Conservation (phyloP, 148 eudicot species). For the Spergularia marina region DNA sequence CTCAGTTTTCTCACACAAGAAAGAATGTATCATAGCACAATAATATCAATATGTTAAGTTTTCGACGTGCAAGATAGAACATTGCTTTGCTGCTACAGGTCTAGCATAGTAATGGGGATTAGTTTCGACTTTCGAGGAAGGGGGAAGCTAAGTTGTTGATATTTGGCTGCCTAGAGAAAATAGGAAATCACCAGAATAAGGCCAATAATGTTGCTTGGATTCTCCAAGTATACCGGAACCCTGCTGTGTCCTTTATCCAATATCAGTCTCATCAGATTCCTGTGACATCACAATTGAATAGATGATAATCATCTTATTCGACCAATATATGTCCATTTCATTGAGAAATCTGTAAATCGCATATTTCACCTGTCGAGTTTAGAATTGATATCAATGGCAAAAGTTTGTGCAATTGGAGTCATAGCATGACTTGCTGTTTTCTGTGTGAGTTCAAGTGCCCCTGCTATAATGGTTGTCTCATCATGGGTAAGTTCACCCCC, state of each 20-base stretch:
- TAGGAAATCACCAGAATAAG: slow-evolving; percentile 45
- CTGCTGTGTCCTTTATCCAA: slow-evolving; percentile 56
- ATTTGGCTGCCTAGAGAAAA: neutral
- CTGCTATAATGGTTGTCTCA: slow-evolving; percentile 56
- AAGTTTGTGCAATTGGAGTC: slow-evolving; percentile 45
- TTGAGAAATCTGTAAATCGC: neutral
- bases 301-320: neutral
- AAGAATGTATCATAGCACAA: too few relatives aligned
- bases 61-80: too few relatives aligned
- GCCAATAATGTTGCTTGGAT: slow-evolving; percentile 48
- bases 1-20: too few relatives aligned
- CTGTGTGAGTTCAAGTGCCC: slow-evolving; percentile 54
- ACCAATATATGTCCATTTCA: neutral
- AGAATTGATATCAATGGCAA: slow-evolving; percentile 48
- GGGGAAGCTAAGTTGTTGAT: neutral
- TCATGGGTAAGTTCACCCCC: slow-evolving; percentile 55
- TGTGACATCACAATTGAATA: slow-evolving; percentile 21
- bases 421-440: slow-evolving; percentile 62
- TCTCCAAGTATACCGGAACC: slow-evolving; percentile 52
- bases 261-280: slow-evolving; percentile 43
- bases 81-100: too few relatives aligned
- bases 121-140: neutral
- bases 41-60: too few relatives aligned
- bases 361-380: slow-evolving; percentile 44
- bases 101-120: too few relatives aligned